Base-by-base conservation (phyloP, 768 basidiomycete genomes). In the Lentinula sp. region DNA sequence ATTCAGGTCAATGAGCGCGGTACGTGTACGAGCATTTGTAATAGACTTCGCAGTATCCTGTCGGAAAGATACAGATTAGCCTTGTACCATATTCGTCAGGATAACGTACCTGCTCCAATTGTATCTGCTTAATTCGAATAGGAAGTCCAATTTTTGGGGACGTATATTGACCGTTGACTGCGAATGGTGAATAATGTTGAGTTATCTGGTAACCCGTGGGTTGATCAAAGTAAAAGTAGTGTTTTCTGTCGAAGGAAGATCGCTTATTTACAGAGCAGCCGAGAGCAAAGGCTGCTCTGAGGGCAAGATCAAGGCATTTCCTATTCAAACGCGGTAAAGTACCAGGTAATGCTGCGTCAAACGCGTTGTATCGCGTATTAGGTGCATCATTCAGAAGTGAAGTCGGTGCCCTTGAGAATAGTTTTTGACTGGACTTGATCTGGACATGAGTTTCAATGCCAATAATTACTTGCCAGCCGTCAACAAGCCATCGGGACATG, bases 401-500 rank as follows among this genome's bases (percentile, higher is more conserved):
- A 79, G 54, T 54, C 16, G 50, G 56, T 33, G 61, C 51, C 28
- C 85, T 67, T 41, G 95, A 98, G 73, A 99, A 98, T 28, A 99
- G 81, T 73, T 99, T 99, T 60, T 78, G 75, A 60, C 87, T 83
- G 2, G 93, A 88, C 72, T 90, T 91, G 69, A 99, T 84, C 71
- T 98, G 96, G 0, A 94, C 92, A 69, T 98, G 97, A 5, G 96
- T 91, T 69, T 99, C 97, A 51, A 99, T 87, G 15, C 97, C 97
- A 36, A 98, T 85, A 43, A 96, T 78, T 18, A 97, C 87, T 64
- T 88, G 81, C 92, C 93, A 98, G 20, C 87, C 93, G 57, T 63
- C 53, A 32, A 63, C 37, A 18, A 63, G 60, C 52, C 56, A 58
- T 46, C 63, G 63, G 18, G 63, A 61, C 59, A 63, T 60, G 63